These are phyloP conservation scores for Penicillium hesseltinei DNA, from an alignment of 2,329 filamentous ascomycete genomes.

Conservation along the genomic window DNA sequence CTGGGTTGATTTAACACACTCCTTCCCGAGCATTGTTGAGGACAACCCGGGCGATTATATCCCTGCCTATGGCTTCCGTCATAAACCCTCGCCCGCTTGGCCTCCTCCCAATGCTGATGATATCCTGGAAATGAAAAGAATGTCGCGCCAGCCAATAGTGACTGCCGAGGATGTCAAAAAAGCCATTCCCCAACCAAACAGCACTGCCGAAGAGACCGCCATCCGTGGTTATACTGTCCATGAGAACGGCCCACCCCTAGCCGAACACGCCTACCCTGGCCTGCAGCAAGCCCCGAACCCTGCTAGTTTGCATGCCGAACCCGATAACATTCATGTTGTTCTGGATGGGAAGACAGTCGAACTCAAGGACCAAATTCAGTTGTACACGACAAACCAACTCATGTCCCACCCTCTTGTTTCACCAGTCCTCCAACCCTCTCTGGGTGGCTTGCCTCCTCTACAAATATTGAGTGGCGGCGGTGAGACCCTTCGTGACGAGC, in stretches of 20 bases:
- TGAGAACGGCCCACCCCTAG: slow-evolving; percentile 15
- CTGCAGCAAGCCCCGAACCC: slow-evolving; percentile 20
- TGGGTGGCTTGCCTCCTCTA: slow-evolving; percentile 85
- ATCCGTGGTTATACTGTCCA: slow-evolving; percentile 30
- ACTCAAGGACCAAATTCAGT: slow-evolving; percentile 89
- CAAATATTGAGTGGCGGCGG: slow-evolving; percentile 84
- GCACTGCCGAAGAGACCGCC: slow-evolving; percentile 32
- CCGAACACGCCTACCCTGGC: slow-evolving; percentile 23
- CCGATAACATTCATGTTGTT: slow-evolving; percentile 59
- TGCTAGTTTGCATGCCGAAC: slow-evolving; percentile 18
- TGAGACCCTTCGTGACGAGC: slow-evolving; percentile 87
- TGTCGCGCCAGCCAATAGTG: slow-evolving; percentile 47
- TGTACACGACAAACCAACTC: slow-evolving; percentile 80
- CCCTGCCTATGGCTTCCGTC: slow-evolving; percentile 80
- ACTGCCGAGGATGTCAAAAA: slow-evolving; percentile 23
- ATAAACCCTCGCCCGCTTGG: slow-evolving; percentile 88
- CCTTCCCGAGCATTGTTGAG: slow-evolving; percentile 81
- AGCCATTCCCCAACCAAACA: slow-evolving; percentile 17
- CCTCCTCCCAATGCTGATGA: slow-evolving; percentile 84
- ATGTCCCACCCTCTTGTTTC: slow-evolving; percentile 86
- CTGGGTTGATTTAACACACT: slow-evolving; percentile 94
- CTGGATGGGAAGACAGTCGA: slow-evolving; percentile 69
- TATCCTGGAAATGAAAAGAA: slow-evolving; percentile 49
- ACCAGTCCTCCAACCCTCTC: slow-evolving; percentile 78
- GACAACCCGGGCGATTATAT: slow-evolving; percentile 82